These are phyloP conservation scores for Cryptosporidium sp. DNA, from an alignment of 169 alveolate species.

Conservation along the genomic window DNA sequence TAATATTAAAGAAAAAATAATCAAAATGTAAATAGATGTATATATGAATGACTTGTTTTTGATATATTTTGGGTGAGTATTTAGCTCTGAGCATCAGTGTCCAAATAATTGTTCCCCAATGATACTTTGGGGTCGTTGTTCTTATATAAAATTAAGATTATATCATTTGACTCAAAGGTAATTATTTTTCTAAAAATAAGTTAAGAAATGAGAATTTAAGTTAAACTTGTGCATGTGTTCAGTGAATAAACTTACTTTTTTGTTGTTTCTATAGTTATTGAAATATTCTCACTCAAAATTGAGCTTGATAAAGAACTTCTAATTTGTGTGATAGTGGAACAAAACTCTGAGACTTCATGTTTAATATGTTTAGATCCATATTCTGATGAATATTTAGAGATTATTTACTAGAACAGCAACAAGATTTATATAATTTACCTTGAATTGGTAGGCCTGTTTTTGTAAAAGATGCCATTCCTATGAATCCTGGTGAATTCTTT, in stretches of 20 bases:
- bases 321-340: slow-evolving; percentile 44
- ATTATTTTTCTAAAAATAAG: slow-evolving; percentile 8
- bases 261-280: slow-evolving; percentile 60
- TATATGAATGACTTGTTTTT: neutral
- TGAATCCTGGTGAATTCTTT: slow-evolving; percentile 27
- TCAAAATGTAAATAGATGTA: neutral
- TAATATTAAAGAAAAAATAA: neutral
- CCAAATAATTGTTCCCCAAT: neutral
- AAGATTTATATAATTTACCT: slow-evolving; percentile 2
- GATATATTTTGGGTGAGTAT: neutral
- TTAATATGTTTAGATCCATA: slow-evolving; percentile 26
- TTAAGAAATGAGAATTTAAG: neutral
- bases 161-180: slow-evolving; percentile 41
- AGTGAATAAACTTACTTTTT: slow-evolving; percentile 24
- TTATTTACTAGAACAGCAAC: neutral
- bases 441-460: slow-evolving; percentile 59
- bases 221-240: neutral
- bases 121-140: neutral
- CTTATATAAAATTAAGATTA: slow-evolving; percentile 35
- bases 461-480: slow-evolving; percentile 69
- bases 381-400: slow-evolving; percentile 8
- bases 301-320: slow-evolving; percentile 66
- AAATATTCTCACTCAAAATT: slow-evolving; percentile 14
- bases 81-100: neutral
- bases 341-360: slow-evolving; percentile 35